Percentiles rank a stretch among this genome's conserved stretches.
Evolutionary conservation across 495 filamentous ascomycete species (phyloP).

Genomic region (Aspergillus saccharolyticus): DNA sequence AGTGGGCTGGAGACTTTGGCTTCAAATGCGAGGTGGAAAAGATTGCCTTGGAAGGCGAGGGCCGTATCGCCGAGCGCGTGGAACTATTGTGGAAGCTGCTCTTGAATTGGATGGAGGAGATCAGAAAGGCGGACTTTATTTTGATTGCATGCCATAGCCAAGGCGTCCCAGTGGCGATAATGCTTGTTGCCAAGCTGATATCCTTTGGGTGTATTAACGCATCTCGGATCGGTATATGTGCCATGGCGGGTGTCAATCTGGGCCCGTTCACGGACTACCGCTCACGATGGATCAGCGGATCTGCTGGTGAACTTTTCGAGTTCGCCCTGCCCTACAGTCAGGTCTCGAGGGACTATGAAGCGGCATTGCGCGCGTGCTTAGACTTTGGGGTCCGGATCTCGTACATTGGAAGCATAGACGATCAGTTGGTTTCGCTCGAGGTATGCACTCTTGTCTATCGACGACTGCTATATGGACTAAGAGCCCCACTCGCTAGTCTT

Average conservation of each 20-base stretch:
- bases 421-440: conserved; percentile 91
- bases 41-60: conserved; percentile 94
- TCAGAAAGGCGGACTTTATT: conserved; percentile 82
- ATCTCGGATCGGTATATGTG: conserved; percentile 72
- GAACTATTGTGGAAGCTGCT: conserved; percentile 90
- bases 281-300: conserved; percentile 76
- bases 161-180: conserved; percentile 87
- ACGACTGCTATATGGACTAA: not conserved
- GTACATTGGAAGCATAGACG: conserved; percentile 89
- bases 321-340: conserved; percentile 74
- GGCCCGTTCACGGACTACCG: conserved; percentile 87
- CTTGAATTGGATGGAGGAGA: conserved; percentile 90
- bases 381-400: conserved; percentile 75
- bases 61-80: conserved; percentile 85
- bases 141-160: conserved; percentile 90
- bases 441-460: conserved; percentile 32
- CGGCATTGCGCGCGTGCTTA: conserved; percentile 65
- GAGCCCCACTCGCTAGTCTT: conserved; percentile 54
- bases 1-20: conserved; percentile 68
- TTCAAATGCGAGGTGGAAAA: conserved; percentile 74
- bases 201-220: conserved; percentile 67
- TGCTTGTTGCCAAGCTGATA: conserved; percentile 90
- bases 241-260: conserved; percentile 92
- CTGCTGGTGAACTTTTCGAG: conserved; percentile 87
- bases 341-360: conserved; percentile 76